These are phyloP conservation scores for Colletotrichum lini DNA, from an alignment of 2,329 filamentous ascomycete genomes.

Conservation along the genomic window DNA sequence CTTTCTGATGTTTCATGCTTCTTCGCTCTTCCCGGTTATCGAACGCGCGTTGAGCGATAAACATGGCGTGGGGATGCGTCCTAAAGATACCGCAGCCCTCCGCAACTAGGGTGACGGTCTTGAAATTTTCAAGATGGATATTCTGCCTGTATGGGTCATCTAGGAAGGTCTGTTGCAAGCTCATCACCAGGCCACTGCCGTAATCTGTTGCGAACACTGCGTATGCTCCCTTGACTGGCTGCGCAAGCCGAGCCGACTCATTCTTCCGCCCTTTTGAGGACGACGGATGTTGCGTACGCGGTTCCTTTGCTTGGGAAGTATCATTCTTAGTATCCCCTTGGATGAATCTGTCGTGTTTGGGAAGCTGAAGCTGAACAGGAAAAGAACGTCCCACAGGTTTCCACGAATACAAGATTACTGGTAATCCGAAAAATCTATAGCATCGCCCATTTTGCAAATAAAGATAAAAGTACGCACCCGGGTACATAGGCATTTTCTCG, in stretches of 20 bases:
- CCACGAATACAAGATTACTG: slow-evolving; percentile 8
- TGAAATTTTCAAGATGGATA: slow-evolving; percentile 12
- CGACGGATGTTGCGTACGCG: neutral
- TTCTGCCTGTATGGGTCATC: slow-evolving; percentile 6
- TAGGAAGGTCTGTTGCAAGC: slow-evolving; percentile 1
- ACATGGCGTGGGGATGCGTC: slow-evolving; percentile 8
- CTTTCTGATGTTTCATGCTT: slow-evolving; percentile 14
- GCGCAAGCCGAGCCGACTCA: neutral
- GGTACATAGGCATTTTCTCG: slow-evolving; percentile 4
- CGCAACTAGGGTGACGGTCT: neutral
- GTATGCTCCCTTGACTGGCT: neutral
- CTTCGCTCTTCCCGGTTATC: slow-evolving; percentile 1
- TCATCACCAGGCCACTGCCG: neutral
- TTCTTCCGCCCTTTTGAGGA: neutral
- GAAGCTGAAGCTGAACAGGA: slow-evolving; percentile 2
- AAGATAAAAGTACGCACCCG: slow-evolving; percentile 5
- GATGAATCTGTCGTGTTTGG: slow-evolving; percentile 10
- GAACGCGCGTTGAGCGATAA: slow-evolving; percentile 1
- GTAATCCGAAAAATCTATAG: slow-evolving; percentile 12
- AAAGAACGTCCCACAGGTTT: neutral
- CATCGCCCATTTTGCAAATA: slow-evolving; percentile 5
- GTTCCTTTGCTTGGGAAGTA: neutral
- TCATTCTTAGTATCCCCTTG: neutral
- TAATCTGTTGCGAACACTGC: slow-evolving; percentile 1
- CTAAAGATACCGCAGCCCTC: slow-evolving; percentile 21